Conservation (phyloP, 331 rosid genomes). For the Phaseolus coccineus region DNA sequence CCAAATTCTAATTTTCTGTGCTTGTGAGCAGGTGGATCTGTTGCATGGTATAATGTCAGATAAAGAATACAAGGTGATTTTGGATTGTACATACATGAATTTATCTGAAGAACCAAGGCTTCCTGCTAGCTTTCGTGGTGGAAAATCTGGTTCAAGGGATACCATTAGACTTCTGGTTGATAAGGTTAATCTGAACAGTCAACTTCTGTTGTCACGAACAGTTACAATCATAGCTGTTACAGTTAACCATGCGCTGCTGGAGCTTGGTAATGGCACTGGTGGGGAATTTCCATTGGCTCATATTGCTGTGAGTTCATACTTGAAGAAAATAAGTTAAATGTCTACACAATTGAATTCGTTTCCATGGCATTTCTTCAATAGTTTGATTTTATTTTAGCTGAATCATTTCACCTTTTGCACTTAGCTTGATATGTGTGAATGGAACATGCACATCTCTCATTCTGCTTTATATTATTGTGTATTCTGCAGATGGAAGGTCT, state of each 20-base stretch:
- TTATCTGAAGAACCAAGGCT: constrained; percentile 82
- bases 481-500: constrained; percentile 90
- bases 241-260: constrained; percentile 81
- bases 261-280: constrained; percentile 76
- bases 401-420: constrained; percentile 12
- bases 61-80: constrained; percentile 92
- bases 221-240: constrained; percentile 81
- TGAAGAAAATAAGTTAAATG: constrained; percentile 10
- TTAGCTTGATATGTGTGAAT: constrained; percentile 35
- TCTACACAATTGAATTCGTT: neutral
- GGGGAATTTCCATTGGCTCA: constrained; percentile 87
- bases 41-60: constrained; percentile 85
- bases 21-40: constrained; percentile 75
- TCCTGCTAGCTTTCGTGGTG: constrained; percentile 95
- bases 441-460: constrained; percentile 30
- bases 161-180: constrained; percentile 84
- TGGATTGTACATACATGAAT: constrained; percentile 86
- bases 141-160: constrained; percentile 74
- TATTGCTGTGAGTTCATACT: constrained; percentile 74
- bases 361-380: constrained; percentile 19
- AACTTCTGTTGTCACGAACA: constrained; percentile 73
- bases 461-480: constrained; percentile 37
- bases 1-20: constrained; percentile 37
- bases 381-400: constrained; percentile 4
- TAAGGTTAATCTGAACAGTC: constrained; percentile 91